Evolutionary conservation across 2,329 filamentous ascomycete species (phyloP), one percentile per base, ranked within the genome.

Genomic region (Fusarium foetens): DNA sequence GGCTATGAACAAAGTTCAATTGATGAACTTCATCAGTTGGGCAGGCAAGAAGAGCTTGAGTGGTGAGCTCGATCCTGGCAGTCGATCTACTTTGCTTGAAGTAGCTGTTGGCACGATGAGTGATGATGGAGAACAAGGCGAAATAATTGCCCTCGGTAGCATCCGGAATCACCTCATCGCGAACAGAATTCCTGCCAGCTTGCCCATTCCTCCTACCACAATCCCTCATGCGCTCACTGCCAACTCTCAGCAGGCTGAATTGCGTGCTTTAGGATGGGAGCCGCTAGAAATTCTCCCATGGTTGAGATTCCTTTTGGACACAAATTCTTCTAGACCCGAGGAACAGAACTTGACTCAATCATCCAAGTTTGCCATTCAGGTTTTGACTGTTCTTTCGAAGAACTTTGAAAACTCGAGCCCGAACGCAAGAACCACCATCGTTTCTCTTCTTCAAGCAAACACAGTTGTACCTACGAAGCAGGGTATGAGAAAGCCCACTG

Each of bases 391-490:
- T 2, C 78, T 98, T 25, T 97, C 95, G 4, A 98, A 95, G 79
- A 91, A 92, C 72, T 99, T 95, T 94, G 95, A 98, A 53, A 88
- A 88, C n/a, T 82, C 97, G 21, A 92, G 90, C 70, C 84, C 85
- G 48, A 84, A 84, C 6, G 91, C 91, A 5, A 96, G 92, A 79
- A 85, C 87, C 23, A 89, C 88, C 0, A 86, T 97, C 8, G 83
- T 89, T 12, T 84, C 88, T 21, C 82, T 94, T 8, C 84, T 98
- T 6, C 88, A 90, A 58, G 84, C 87, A 5, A 86, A 92, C 54
- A 88, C 94, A 1, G 88, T 97, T 33, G 93, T 99, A 78, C 96
- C 96, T 1, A 98, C 96, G 0, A 98, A 94, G 79, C 83, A 91
- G 72, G 96, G 96, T 12, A 97, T 99, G 95, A 92, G 86, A 75